These are phyloP conservation scores for Suillus fuscotomentosus DNA, from an alignment of 768 basidiomycete genomes.

Conservation along the genomic window DNA sequence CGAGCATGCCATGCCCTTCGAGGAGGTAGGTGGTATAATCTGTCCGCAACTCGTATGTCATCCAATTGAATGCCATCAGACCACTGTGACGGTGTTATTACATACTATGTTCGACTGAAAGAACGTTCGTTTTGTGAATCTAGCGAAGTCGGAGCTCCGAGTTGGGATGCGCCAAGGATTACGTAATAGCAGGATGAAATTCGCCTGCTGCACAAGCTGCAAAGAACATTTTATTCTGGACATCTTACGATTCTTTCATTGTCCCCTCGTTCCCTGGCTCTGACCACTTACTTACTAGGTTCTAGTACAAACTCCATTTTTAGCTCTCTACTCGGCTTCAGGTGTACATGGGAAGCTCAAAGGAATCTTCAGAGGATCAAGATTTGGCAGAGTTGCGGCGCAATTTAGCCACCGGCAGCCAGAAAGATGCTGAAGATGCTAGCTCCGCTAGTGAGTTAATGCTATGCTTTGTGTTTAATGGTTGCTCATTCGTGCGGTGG, in stretches of 20 bases:
- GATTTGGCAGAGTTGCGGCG: slow-evolving; percentile 57
- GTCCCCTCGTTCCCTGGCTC: not conserved
- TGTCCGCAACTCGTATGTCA: no score
- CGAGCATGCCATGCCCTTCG: no score
- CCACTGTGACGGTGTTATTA: no score
- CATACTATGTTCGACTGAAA: no score
- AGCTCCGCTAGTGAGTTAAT: slow-evolving; percentile 25
- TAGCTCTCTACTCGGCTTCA: not conserved
- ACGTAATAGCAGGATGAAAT: no score
- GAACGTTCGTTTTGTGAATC: no score
- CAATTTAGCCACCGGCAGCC: slow-evolving; percentile 41
- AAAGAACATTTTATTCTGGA: not conserved
- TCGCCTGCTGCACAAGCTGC: no score
- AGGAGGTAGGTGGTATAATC: no score
- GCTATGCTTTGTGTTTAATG: not conserved
- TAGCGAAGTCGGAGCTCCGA: no score
- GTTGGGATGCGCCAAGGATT: no score
- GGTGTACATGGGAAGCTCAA: slow-evolving; percentile 9
- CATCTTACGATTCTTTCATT: not conserved
- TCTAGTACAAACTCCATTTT: not conserved
- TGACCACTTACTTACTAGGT: no score
- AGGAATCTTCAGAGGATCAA: slow-evolving; percentile 29
- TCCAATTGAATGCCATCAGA: no score
- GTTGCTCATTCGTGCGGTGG: not conserved
- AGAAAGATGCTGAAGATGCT: slow-evolving; percentile 15